Conservation (phyloP, 176 grass and related monocot species). For the Musa acuminata region DNA sequence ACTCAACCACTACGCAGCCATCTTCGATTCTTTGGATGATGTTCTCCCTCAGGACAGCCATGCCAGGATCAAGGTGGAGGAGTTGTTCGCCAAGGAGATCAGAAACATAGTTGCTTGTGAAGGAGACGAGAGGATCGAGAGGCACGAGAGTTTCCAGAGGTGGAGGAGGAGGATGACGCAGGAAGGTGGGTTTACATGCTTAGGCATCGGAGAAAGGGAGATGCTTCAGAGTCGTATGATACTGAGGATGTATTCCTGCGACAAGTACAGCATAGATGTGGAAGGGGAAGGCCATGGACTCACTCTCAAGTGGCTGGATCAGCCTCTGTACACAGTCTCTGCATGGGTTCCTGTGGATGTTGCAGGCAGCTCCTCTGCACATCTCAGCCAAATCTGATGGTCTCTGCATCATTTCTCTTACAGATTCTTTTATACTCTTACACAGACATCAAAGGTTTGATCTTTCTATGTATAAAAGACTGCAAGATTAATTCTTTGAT, state of each 20-base stretch:
- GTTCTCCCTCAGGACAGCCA: constrained; percentile 28
- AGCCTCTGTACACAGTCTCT: constrained; percentile 70
- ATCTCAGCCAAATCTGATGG: constrained; percentile 8
- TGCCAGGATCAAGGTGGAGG: constrained; percentile 60
- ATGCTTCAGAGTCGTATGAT: constrained; percentile 68
- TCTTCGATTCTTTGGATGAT: constrained; percentile 59
- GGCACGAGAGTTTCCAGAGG: constrained; percentile 60
- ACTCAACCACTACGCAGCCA: constrained; percentile 53
- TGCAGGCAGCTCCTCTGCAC: constrained; percentile 38
- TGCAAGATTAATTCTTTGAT: too few relatives aligned
- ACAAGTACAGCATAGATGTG: constrained; percentile 48
- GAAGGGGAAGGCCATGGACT: constrained; percentile 44
- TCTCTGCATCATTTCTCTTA: background rate
- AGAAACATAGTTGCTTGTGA: constrained; percentile 72
- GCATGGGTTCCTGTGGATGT: constrained; percentile 51
- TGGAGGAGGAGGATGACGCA: constrained; percentile 69
- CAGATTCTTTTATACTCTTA: constrained; percentile 3
- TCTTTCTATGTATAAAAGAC: background rate
- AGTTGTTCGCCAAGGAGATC: constrained; percentile 89
- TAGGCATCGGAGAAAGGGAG: constrained; percentile 58
- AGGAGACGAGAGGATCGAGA: constrained; percentile 45
- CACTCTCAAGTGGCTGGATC: constrained; percentile 63
- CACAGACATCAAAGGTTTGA: background rate
- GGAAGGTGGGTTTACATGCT: constrained; percentile 53
- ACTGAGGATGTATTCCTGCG: constrained; percentile 57